Percentiles rank a stretch among this genome's conserved stretches.
phyloP scores from a whole-genome alignment of 108 stramenopile species.

The Fragilaria crotonensis region DNA sequence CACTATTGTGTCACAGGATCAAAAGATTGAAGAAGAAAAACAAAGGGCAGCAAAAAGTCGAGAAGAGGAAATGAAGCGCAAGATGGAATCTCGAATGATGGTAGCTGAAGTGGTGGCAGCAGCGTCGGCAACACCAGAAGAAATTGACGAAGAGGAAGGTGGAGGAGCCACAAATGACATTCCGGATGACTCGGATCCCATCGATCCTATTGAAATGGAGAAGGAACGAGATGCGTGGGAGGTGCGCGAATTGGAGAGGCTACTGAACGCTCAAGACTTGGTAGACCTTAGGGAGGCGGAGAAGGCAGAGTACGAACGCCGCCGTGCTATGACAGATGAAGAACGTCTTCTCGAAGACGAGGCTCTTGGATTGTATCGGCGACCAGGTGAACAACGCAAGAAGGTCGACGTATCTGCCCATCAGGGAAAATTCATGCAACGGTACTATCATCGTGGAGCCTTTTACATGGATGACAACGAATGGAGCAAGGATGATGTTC shows the following conservation, averaged over 20 bases:
- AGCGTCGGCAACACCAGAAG: constrained; percentile 7
- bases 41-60: constrained; percentile 27
- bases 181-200: constrained; percentile 39
- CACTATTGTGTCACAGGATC: constrained; percentile 26
- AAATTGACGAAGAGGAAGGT: constrained; percentile 36
- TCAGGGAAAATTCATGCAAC: constrained; percentile 63
- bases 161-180: constrained; percentile 29
- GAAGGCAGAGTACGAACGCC: constrained; percentile 50
- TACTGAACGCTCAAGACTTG: constrained; percentile 63
- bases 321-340: constrained; percentile 88
- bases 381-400: constrained; percentile 35
- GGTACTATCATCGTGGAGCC: constrained; percentile 96
- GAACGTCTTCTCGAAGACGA: constrained; percentile 77
- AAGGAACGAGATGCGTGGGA: constrained; percentile 68
- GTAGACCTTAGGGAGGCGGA: constrained; percentile 31
- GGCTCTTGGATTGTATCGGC: constrained; percentile 42
- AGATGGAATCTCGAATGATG: constrained; percentile 65
- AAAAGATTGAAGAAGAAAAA: constrained; percentile 48
- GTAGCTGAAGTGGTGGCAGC: constrained; percentile 49
- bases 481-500: constrained; percentile 74
- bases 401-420: constrained; percentile 29
- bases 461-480: constrained; percentile 96
- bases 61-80: constrained; percentile 42
- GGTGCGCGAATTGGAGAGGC: constrained; percentile 63
- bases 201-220: constrained; percentile 29